phyloP scores from a whole-genome alignment of 1,284 basidiomycete genomes.

The Moesziomyces sp. region DNA sequence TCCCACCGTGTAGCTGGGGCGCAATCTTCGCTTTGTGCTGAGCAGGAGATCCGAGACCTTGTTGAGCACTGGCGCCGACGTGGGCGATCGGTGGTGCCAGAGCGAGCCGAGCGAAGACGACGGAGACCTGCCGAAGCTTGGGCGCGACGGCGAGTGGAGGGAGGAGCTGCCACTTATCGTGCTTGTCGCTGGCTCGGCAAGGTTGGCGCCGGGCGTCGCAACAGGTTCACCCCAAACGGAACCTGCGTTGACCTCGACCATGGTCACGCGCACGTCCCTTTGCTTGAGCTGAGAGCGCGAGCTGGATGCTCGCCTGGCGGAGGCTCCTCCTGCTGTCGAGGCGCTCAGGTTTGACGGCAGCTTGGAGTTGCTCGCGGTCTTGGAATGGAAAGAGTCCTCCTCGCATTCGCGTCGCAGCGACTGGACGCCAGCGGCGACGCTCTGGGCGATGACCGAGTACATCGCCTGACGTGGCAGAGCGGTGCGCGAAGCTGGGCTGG shows the following conservation, averaged over 20 bases:
- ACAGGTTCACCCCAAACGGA: constrained; percentile 37
- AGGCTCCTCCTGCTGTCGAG: constrained; percentile 6
- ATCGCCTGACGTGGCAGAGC: constrained; percentile 49
- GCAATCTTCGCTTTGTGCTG: constrained; percentile 41
- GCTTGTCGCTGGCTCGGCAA: constrained; percentile 9
- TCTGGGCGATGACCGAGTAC: constrained; percentile 52
- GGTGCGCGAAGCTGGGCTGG: constrained; percentile 45
- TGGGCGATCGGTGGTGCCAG: constrained; percentile 49
- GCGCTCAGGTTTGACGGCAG: constrained; percentile 10
- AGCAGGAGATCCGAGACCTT: constrained; percentile 47
- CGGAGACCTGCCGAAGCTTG: constrained; percentile 34
- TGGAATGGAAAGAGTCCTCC: constrained; percentile 46
- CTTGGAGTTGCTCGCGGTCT: constrained; percentile 43
- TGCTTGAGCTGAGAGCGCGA: constrained; percentile 30
- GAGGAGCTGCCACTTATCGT: constrained; percentile 10
- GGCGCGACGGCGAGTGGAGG: constrained; percentile 26
- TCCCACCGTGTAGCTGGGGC: constrained; percentile 46
- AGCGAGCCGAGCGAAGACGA: constrained; percentile 42
- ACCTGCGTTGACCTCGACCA: constrained; percentile 45
- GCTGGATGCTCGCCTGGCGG: constrained; percentile 19
- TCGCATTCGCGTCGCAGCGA: constrained; percentile 54
- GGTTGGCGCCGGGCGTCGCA: not conserved
- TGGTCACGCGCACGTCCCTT: constrained; percentile 45
- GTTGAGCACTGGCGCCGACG: constrained; percentile 43
- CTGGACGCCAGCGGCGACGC: constrained; percentile 50